Base-by-base conservation (phyloP, 768 basidiomycete genomes). In the Rhizopogon vesiculosus region DNA sequence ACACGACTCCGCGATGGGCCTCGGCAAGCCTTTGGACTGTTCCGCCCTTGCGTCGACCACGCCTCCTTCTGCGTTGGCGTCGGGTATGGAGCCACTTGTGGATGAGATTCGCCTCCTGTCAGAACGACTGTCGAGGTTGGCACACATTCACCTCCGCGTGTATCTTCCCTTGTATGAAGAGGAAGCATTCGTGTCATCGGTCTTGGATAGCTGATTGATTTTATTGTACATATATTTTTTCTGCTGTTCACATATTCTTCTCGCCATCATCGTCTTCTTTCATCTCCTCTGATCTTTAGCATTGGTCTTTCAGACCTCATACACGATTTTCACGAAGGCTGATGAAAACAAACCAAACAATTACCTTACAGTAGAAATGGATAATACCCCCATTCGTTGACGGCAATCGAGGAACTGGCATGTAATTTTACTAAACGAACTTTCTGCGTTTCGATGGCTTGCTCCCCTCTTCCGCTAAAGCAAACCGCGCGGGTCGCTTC, bases 81-180 rank as follows among this genome's bases (percentile, higher is more conserved):
- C 78, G 52, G 91, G 90, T 42, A 82, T 91, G 78, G 86, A 89
- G 62, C 80, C 86, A 35, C 76, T 93, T 51, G 69, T 77, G 54
- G 81, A 84, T 41, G 91, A 94, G 69, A 82, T 70, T 43, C 76
- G 76, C 33, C 75, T 79, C 16, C 79, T 94, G 48, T 82, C 81
- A 29, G 85, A 89, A 62, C 83, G 87, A 64, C 77, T 92, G 38
- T 79, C 86, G 43, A 83, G 86, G 56, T 77, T 94, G 52, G 85
- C 85, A 2, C 73, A 81, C 45, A 84, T 91, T 61, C 89, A 93
- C 68, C 75, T 90, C 51, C 81, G 84, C 59, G 84, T 89, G 51
- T 92, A 89, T 69, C 74, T 88, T 39, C 80, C 82, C n/a, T 67
- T 91, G 54, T 93, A 93, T 71, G 85, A 89, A 69, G 80, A 81